A percentile compares a stretch with the other conserved stretches of the same genome.
Evolutionary conservation across 305 asterid genomes (phyloP).

Genomic region (Fraxinus sp.): DNA sequence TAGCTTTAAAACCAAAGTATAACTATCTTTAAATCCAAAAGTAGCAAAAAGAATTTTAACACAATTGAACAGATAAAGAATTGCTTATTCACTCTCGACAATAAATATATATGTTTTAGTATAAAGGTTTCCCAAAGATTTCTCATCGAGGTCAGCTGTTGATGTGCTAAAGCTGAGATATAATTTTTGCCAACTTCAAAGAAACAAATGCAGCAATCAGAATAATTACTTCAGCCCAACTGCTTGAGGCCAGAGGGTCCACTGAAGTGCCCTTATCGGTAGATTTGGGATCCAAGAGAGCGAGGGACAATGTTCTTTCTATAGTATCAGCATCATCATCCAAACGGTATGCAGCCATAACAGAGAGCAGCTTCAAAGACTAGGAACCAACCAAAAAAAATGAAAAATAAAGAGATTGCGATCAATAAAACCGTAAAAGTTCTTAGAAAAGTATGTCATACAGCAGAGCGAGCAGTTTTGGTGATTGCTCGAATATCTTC

Average conservation of each 20-base stretch:
- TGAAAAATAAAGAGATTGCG: not conserved
- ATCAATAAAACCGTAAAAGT: constrained; percentile 16
- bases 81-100: not conserved
- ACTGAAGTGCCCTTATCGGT: constrained; percentile 50
- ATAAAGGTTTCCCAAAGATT: not conserved
- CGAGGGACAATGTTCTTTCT: constrained; percentile 74
- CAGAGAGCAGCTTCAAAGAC: constrained; percentile 91
- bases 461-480: constrained; percentile 90
- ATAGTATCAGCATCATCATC: constrained; percentile 70
- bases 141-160: not conserved
- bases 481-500: constrained; percentile 97
- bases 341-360: constrained; percentile 91
- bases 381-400: constrained; percentile 25
- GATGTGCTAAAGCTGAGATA: not conserved
- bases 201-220: not conserved
- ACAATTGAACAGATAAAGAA: not conserved
- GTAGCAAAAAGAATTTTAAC: not conserved
- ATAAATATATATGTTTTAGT: not conserved
- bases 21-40: not conserved
- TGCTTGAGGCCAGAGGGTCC: constrained; percentile 95
- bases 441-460: constrained; percentile 42
- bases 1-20: too few relatives aligned
- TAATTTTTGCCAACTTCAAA: not conserved
- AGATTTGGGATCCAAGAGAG: constrained; percentile 66
- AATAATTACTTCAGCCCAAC: constrained; percentile 80